A percentile compares a stretch with the other conserved stretches of the same genome.
Conservation (phyloP, 129 eudicot species). For the Mikania micrantha region DNA sequence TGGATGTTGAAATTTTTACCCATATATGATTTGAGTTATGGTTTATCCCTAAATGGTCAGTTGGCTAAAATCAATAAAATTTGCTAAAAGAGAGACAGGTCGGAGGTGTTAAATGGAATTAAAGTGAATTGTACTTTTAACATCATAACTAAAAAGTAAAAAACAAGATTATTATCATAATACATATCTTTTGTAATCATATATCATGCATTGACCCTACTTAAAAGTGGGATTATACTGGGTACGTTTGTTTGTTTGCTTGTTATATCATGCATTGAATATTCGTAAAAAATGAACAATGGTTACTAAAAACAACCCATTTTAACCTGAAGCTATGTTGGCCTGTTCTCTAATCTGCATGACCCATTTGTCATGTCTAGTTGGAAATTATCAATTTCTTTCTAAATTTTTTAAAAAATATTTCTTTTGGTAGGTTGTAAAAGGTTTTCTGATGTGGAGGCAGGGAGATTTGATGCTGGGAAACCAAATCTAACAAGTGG, state of each 20-base stretch:
- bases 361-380: neutral
- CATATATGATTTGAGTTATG: neutral
- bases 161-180: neutral
- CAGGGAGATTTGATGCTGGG: constrained; percentile 15
- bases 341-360: neutral
- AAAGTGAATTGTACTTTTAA: neutral
- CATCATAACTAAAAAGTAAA: too few species aligned
- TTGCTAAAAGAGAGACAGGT: neutral
- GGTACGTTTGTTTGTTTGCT: too few species aligned
- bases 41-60: neutral
- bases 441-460: neutral
- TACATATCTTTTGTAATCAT: neutral
- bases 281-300: neutral
- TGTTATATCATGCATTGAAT: neutral
- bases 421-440: constrained; percentile 18
- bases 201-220: neutral
- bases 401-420: neutral
- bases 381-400: neutral
- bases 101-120: neutral
- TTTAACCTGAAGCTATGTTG: neutral
- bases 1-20: neutral
- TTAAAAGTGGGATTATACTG: too few species aligned
- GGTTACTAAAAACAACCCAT: neutral
- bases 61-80: neutral
- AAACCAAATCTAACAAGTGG: neutral